Base-by-base conservation (phyloP, 2,329 filamentous ascomycete species). In the Fusarium sp. region DNA sequence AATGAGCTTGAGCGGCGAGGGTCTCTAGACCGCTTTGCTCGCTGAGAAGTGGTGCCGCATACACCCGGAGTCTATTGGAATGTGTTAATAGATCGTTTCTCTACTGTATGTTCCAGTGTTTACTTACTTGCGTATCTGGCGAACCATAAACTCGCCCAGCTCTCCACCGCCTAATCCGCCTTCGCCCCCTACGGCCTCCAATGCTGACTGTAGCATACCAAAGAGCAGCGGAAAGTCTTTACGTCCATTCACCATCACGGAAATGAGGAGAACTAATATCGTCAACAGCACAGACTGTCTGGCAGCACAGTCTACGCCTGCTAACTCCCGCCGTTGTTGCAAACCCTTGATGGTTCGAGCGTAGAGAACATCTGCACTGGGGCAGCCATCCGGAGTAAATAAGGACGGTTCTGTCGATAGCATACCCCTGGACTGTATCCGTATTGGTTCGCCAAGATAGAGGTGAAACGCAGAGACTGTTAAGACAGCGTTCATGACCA, bases 201-300 rank as follows among this genome's bases (percentile, higher is more conserved):
- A 18, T 1, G 59, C 68, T 10, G 66, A 61, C 23, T 73, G 54
- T 9, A 70, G 34, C 55, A 72, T 68, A 2, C 62, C 23, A 9
- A 72, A 69, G 3, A 73, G 34, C 10, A 65, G 55, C 1, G 65
- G 68, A n/a, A 68, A 72, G 23, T 72, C 71, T 2, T 60, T 41
- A 7, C 43, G 51, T 5, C 64, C 72, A 12, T 68, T 71, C 16
- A 74, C 57, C 64, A 69, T 71, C 3, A 63, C 61, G 0, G 53
- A 50, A 1, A 69, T 68, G 1, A 74, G 40, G 2, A 75, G 64
- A 0, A 68, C 44, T 1, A 73, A 40, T n/a, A 72, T 74, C 1
- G 67, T 52, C 2, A 73, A 41, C 3, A 66, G 46, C 8, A 68
- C 59, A 3, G 36, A 56, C 16, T 68, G 40, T 34, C 41, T 56